Evolutionary conservation across 2,329 filamentous ascomycete genomes (phyloP).

Genomic region (Epichloe bromicola): DNA sequence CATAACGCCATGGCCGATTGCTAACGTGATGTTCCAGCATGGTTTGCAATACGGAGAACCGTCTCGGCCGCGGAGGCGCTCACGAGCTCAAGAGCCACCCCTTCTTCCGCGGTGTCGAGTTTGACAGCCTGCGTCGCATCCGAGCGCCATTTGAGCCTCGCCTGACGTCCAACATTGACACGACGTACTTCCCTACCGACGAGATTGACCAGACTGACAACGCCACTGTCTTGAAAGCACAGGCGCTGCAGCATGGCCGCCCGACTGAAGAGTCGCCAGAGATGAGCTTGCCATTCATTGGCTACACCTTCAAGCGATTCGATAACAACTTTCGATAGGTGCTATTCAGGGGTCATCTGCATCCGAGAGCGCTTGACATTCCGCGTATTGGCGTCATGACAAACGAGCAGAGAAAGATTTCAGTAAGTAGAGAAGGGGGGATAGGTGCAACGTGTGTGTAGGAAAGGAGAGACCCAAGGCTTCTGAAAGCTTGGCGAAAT

Average conservation of each 20-base stretch:
- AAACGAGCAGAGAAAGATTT: not conserved
- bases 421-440: not conserved
- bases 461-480: not conserved
- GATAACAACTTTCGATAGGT: conserved; percentile 52
- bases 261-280: conserved; percentile 69
- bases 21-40: conserved; percentile 43
- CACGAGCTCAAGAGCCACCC: conserved; percentile 87
- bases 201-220: conserved; percentile 97
- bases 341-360: not conserved
- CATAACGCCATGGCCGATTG: not conserved
- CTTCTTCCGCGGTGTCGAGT: conserved; percentile 95
- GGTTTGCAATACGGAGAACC: conserved; percentile 86
- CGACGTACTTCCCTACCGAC: conserved; percentile 96
- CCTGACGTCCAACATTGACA: conserved; percentile 85
- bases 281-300: conserved; percentile 73
- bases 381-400: not conserved
- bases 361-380: not conserved
- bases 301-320: conserved; percentile 81
- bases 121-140: conserved; percentile 83
- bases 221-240: conserved; percentile 71
- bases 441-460: not conserved
- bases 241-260: conserved; percentile 58
- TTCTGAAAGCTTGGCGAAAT: not conserved
- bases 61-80: conserved; percentile 74
- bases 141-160: conserved; percentile 93